phyloP scores from a whole-genome alignment of 2,329 filamentous ascomycete genomes.

The Talaromyces rugulosus region DNA sequence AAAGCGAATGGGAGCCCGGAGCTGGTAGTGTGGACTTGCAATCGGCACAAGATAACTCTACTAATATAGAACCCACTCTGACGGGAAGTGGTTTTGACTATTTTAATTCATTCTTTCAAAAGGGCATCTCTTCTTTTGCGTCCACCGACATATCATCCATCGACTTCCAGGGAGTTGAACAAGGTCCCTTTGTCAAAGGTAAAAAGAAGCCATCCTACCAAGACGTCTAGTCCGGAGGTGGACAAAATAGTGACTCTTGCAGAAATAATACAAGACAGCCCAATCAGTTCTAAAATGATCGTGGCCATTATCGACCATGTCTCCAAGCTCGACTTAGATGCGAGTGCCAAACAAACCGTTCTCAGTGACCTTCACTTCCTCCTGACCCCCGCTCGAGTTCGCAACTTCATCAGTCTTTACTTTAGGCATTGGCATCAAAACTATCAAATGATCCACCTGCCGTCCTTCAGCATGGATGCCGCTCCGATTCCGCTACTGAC shows the following conservation, averaged over 20 bases:
- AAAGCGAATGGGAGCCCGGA: slow-evolving; percentile 22
- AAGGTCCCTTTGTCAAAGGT: slow-evolving; percentile 28
- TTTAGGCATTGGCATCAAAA: slow-evolving; percentile 45
- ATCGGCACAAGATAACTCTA: slow-evolving; percentile 16
- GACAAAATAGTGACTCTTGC: slow-evolving; percentile 15
- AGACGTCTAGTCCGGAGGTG: slow-evolving; percentile 19
- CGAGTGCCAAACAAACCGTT: slow-evolving; percentile 36
- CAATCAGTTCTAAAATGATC: slow-evolving; percentile 35
- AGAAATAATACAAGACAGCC: slow-evolving; percentile 25
- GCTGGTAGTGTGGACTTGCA: slow-evolving; percentile 15
- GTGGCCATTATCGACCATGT: slow-evolving; percentile 36
- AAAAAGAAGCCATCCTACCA: slow-evolving; percentile 18
- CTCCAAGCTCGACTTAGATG: slow-evolving; percentile 35
- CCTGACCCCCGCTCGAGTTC: slow-evolving; percentile 37
- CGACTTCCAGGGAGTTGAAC: slow-evolving; percentile 20
- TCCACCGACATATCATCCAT: slow-evolving; percentile 19
- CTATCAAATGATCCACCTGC: slow-evolving; percentile 39
- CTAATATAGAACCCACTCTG: slow-evolving; percentile 12
- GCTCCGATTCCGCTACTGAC: slow-evolving; percentile 36
- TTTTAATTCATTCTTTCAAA: slow-evolving; percentile 7
- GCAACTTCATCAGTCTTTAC: slow-evolving; percentile 39
- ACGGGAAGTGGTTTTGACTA: slow-evolving; percentile 18
- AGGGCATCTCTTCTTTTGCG: no score
- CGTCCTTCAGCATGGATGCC: slow-evolving; percentile 38
- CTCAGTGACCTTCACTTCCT: slow-evolving; percentile 36